phyloP scores from a whole-genome alignment of 345 rosid species.

The Salix udensis region DNA sequence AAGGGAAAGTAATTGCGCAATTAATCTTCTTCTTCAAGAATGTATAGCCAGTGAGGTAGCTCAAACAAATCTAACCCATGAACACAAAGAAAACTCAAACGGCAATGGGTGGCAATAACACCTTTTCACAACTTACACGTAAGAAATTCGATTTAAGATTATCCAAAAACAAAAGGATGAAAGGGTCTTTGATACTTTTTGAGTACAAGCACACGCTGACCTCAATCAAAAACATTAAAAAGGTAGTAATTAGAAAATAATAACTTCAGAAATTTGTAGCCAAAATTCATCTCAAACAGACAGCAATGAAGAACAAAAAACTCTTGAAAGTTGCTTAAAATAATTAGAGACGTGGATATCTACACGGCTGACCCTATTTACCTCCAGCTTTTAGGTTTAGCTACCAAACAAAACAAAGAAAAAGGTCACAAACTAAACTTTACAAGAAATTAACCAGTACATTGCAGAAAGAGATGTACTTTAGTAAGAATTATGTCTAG shows the following conservation, averaged over 20 bases:
- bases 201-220: background rate
- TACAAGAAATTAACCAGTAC: background rate
- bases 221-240: background rate
- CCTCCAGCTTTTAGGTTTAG: background rate
- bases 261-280: background rate
- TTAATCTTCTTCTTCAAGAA: background rate
- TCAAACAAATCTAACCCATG: background rate
- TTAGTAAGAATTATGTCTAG: slow-evolving; percentile 53
- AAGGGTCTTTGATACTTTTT: background rate
- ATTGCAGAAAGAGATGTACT: slow-evolving; percentile 26
- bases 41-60: background rate
- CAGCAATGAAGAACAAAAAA: background rate
- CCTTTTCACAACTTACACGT: background rate
- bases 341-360: background rate
- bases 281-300: background rate
- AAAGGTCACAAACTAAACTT: background rate
- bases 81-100: background rate
- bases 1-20: background rate
- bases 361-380: background rate
- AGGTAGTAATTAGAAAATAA: background rate
- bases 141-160: background rate
- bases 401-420: background rate
- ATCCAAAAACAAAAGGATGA: background rate
- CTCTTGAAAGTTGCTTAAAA: background rate
- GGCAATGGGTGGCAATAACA: background rate